These are phyloP conservation scores for Cutaneotrichosporon sp. DNA, from an alignment of 1,284 basidiomycete genomes.

Conservation along the genomic window DNA sequence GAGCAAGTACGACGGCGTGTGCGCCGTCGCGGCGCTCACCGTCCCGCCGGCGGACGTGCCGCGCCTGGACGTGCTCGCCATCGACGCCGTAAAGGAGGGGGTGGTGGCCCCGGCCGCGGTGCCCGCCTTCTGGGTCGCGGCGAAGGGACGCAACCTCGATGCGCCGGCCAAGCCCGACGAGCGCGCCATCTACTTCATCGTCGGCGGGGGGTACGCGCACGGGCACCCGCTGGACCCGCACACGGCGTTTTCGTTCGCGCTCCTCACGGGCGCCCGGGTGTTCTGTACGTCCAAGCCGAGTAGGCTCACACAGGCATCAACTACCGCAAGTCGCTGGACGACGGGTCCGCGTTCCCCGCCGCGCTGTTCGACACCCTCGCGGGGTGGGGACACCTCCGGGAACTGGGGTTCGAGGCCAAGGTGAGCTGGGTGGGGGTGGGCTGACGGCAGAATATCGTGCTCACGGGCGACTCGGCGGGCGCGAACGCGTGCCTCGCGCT, in stretches of 20 bases:
- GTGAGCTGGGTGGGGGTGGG: neutral
- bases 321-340: conserved; percentile 24
- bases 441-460: conserved; percentile 18
- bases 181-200: conserved; percentile 16
- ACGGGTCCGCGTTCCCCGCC: conserved; percentile 16
- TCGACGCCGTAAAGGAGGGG: neutral
- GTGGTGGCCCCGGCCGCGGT: conserved; percentile 1
- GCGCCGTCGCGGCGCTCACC: conserved; percentile 1
- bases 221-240: conserved; percentile 19
- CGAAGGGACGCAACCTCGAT: neutral
- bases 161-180: conserved; percentile 12
- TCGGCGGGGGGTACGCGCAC: conserved; percentile 20
- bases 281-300: conserved; percentile 3
- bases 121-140: conserved; percentile 8
- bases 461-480: conserved; percentile 19
- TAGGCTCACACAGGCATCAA: conserved; percentile 16
- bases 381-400: conserved; percentile 18
- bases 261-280: conserved; percentile 8
- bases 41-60: conserved; percentile 8
- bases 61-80: conserved; percentile 4
- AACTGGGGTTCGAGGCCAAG: conserved; percentile 19
- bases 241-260: conserved; percentile 11
- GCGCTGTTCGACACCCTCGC: conserved; percentile 18
- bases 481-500: conserved; percentile 19
- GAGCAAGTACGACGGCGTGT: neutral